phyloP scores from a whole-genome alignment of 345 rosid species.

The Eucalyptus curtisii region DNA sequence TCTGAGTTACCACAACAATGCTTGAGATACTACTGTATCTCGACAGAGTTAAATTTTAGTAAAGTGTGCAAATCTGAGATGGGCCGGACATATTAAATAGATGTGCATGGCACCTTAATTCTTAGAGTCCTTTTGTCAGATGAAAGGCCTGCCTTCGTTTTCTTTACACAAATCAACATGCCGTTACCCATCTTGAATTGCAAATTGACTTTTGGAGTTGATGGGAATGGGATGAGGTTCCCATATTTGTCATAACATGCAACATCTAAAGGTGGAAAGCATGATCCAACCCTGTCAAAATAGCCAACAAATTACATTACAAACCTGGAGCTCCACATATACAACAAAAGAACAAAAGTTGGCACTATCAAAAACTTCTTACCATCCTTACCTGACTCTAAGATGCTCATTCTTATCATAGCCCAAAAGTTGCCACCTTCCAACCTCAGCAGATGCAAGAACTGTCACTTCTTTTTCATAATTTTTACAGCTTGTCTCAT shows the following conservation, averaged over 20 bases:
- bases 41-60: neutral
- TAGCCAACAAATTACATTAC: neutral
- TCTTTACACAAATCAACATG: conserved; percentile 1
- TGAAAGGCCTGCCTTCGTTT: conserved; percentile 20
- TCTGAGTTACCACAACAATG: neutral
- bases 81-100: neutral
- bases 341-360: neutral
- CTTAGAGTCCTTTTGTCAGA: conserved; percentile 11
- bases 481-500: conserved; percentile 10
- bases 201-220: conserved; percentile 20
- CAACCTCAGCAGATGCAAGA: conserved; percentile 24
- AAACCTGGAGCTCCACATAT: neutral
- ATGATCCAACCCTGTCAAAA: conserved; percentile 46
- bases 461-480: conserved; percentile 28
- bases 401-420: neutral
- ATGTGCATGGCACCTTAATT: conserved; percentile 23
- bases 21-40: neutral
- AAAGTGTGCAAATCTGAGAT: neutral
- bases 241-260: conserved; percentile 38
- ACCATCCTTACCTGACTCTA: neutral
- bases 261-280: conserved; percentile 16
- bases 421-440: conserved; percentile 29
- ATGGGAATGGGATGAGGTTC: conserved; percentile 25
- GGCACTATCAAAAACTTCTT: neutral
- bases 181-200: conserved; percentile 5